Conservation (phyloP, 352 stramenopile genomes). For the Phytopythium ostracodes region DNA sequence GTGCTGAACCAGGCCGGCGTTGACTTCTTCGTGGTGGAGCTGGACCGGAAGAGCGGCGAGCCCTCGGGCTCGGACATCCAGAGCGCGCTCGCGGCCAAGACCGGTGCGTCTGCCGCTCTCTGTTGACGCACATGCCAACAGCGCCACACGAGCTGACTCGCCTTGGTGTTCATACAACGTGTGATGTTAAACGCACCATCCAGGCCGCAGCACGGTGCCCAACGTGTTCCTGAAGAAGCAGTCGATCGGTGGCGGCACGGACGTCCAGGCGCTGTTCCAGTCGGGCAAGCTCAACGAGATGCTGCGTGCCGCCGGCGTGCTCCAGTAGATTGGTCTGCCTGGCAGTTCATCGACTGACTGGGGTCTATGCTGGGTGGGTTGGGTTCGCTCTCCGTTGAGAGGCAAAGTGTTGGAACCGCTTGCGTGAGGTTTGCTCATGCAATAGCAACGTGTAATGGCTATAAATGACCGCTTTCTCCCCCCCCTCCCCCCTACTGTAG, state of each 20-base stretch:
- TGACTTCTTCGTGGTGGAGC: slow-evolving; percentile 58
- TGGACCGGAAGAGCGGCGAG: slow-evolving; percentile 55
- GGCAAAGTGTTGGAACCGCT: too few relatives aligned
- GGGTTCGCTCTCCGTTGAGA: too few relatives aligned
- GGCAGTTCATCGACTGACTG: too few relatives aligned
- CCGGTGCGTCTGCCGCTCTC: slow-evolving; percentile 35
- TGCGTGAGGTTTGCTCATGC: too few relatives aligned
- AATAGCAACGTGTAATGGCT: too few relatives aligned
- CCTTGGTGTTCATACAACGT: background rate
- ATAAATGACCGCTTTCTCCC: too few relatives aligned
- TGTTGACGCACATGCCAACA: background rate
- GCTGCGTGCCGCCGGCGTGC: slow-evolving; percentile 49
- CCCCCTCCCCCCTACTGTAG: too few relatives aligned
- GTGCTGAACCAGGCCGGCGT: slow-evolving; percentile 61
- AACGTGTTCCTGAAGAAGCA: slow-evolving; percentile 96
- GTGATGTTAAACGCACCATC: slow-evolving; percentile 3
- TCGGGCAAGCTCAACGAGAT: slow-evolving; percentile 89
- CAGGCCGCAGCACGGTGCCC: slow-evolving; percentile 91
- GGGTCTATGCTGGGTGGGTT: too few relatives aligned
- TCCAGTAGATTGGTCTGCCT: slow-evolving; percentile 18
- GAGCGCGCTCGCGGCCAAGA: slow-evolving; percentile 77
- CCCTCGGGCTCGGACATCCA: slow-evolving; percentile 85
- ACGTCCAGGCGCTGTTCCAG: slow-evolving; percentile 83
- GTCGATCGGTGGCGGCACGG: slow-evolving; percentile 92
- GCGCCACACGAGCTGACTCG: background rate